Conservation (phyloP, 1,284 basidiomycete genomes). For the Cutaneotrichosporon sp. region DNA sequence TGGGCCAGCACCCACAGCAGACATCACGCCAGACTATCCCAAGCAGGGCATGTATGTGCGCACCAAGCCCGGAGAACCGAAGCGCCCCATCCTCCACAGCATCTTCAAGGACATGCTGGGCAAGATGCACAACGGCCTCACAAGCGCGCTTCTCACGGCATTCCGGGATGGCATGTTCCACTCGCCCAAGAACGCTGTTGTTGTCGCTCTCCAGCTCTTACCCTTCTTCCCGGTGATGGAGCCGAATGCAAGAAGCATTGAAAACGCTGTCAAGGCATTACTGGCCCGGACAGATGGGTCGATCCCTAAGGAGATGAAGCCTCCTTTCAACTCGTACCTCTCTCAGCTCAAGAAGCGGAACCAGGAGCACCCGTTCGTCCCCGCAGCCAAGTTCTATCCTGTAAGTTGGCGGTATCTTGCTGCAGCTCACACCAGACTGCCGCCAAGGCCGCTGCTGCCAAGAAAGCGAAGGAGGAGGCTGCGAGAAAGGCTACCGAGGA, state of each 20-base stretch:
- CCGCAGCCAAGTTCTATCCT: conserved; percentile 23
- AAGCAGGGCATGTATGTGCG: conserved; percentile 58
- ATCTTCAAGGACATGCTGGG: conserved; percentile 66
- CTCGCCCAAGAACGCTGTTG: conserved; percentile 77
- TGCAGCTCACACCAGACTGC: background rate
- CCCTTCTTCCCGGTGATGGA: conserved; percentile 74
- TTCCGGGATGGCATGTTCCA: conserved; percentile 51
- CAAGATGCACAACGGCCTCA: conserved; percentile 76
- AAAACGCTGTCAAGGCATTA: conserved; percentile 62
- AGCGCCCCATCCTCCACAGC: conserved; percentile 59
- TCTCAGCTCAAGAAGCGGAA: conserved; percentile 30
- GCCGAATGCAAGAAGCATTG: conserved; percentile 55
- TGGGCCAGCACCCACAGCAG: conserved; percentile 16
- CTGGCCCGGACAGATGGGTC: conserved; percentile 56
- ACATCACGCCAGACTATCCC: conserved; percentile 44
- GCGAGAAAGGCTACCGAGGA: too few relatives aligned
- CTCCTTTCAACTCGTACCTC: conserved; percentile 31
- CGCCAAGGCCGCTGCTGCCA: conserved; percentile 6
- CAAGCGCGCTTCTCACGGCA: conserved; percentile 11
- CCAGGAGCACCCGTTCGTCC: conserved; percentile 24
- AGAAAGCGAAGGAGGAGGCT: background rate
- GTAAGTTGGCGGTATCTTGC: conserved; percentile 12
- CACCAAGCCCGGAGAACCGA: conserved; percentile 49
- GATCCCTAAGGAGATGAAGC: conserved; percentile 34
- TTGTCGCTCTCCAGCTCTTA: conserved; percentile 81